Base-by-base conservation (phyloP, 805 yeast species). In the Kluyveromyces dobzhanskii region DNA sequence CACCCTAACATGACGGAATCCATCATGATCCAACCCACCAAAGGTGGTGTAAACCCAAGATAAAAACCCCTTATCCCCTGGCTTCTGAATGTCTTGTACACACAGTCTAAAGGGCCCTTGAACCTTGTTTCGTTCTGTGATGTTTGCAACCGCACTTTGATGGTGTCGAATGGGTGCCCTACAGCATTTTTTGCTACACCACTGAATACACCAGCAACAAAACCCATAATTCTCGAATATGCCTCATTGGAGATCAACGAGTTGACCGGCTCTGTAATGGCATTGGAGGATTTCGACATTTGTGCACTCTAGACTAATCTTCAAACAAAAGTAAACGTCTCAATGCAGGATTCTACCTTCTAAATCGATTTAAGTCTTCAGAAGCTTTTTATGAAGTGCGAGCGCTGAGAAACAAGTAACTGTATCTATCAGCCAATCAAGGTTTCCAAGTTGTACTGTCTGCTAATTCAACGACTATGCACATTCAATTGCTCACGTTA, bases 11-110 rank as follows among this genome's bases (percentile, higher is more conserved):
- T 83, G 36, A 85, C 85, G 3, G 88, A 78, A 56, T 87, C 97
- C 95, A 87, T 87, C 45, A 83, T 61, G 49, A 87, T 85, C 96
- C 96, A 87, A 0, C 96, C 97, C 16, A 85, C 76, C 47, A 87
- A 67, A 1, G 96, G 96, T 4, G 97, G 96, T 0, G 95, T 85
- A 47, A 87, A 85, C 0, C 97, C 97, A 49, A 86, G 77, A 56
- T 85, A 87, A 39, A 87, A 74, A 1, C 95, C 97, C 26, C 70
- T 61, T 4, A 80, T 45, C 3, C 96, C 96, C 56, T 87, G 95
- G 19, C 78, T 74, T 44, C 65, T 66, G 18, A 82, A 54, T 0
- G 96, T 87, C 54, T 82, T 77, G 50, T 67, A 49, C 3, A 84
- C 78, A 59, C 95, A 85, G 54, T 87, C 94, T 50, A 82, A 53